Evolutionary conservation across 495 filamentous ascomycete genomes (phyloP).

Genomic region (Podospora australis): DNA sequence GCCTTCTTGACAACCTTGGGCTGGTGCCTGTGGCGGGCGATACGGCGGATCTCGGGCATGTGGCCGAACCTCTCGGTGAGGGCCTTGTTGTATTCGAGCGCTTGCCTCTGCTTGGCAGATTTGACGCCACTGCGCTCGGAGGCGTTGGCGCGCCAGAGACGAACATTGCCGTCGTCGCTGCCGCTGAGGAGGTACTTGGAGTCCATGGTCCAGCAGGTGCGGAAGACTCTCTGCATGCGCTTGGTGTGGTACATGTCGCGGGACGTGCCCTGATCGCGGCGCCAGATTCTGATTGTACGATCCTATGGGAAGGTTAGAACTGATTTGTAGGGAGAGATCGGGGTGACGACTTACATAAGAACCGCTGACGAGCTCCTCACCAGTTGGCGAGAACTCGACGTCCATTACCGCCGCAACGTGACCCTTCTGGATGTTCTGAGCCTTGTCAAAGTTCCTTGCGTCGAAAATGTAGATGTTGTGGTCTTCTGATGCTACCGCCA

Average conservation of each 20-base stretch:
- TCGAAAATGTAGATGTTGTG: constrained; percentile 45
- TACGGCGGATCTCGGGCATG: constrained; percentile 92
- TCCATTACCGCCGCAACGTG: constrained; percentile 97
- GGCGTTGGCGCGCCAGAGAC: constrained; percentile 88
- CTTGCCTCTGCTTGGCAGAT: constrained; percentile 70
- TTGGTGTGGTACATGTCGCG: constrained; percentile 96
- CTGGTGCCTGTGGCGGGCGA: constrained; percentile 82
- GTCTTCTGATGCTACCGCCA: constrained; percentile 37
- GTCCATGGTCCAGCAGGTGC: constrained; percentile 75
- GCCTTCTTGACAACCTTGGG: constrained; percentile 97
- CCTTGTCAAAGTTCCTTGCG: constrained; percentile 44
- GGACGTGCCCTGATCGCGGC: constrained; percentile 71
- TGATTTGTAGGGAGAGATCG: constrained; percentile 53
- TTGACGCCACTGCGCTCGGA: constrained; percentile 80
- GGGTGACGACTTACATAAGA: constrained; percentile 61
- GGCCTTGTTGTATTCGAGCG: constrained; percentile 87
- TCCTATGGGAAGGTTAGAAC: constrained; percentile 47
- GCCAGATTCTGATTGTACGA: constrained; percentile 60
- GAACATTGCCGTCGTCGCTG: constrained; percentile 87
- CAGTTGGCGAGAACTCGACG: constrained; percentile 90
- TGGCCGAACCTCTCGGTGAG: constrained; percentile 80
- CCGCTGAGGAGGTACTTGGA: constrained; percentile 80
- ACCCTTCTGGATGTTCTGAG: constrained; percentile 80
- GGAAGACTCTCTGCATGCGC: constrained; percentile 87
- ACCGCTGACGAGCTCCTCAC: constrained; percentile 85